These are phyloP conservation scores for Triticum dicoccoides DNA, from an alignment of 176 grass and related monocot genomes.

Conservation along the genomic window DNA sequence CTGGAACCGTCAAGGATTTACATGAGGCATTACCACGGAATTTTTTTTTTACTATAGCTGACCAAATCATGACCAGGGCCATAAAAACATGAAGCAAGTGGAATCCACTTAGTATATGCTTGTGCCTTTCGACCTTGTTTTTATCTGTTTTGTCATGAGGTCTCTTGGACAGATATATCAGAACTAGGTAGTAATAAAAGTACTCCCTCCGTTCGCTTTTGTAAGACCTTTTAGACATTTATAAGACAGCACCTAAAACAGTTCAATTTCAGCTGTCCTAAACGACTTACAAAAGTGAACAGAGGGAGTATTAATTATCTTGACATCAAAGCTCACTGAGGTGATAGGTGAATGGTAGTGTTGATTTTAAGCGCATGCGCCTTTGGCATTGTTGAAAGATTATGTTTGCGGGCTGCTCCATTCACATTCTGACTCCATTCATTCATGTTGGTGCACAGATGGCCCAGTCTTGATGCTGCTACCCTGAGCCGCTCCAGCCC, in stretches of 20 bases:
- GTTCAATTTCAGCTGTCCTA: no score
- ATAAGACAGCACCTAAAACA: no score
- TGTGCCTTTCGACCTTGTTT: not conserved
- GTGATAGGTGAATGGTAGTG: not conserved
- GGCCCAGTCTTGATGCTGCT: constrained; percentile 6
- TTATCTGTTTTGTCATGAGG: not conserved
- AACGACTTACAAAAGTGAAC: no score
- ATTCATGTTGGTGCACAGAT: constrained; percentile 13
- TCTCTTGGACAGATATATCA: not conserved
- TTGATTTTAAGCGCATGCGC: not conserved
- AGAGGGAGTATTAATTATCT: not conserved
- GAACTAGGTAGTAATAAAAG: not conserved
- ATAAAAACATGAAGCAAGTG: constrained; percentile 3
- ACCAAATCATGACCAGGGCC: not conserved
- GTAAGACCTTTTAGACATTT: no score
- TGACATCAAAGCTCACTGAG: not conserved
- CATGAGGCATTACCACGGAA: no score
- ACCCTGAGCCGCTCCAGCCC: not conserved
- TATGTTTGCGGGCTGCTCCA: not conserved
- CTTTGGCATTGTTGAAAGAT: not conserved
- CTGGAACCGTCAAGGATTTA: not conserved
- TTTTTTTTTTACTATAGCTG: not conserved
- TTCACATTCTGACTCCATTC: not conserved
- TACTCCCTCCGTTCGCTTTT: not conserved
- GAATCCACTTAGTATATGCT: not conserved